Evolutionary conservation across 148 eudicot genomes (phyloP).

Genomic region (Cornus florida): DNA sequence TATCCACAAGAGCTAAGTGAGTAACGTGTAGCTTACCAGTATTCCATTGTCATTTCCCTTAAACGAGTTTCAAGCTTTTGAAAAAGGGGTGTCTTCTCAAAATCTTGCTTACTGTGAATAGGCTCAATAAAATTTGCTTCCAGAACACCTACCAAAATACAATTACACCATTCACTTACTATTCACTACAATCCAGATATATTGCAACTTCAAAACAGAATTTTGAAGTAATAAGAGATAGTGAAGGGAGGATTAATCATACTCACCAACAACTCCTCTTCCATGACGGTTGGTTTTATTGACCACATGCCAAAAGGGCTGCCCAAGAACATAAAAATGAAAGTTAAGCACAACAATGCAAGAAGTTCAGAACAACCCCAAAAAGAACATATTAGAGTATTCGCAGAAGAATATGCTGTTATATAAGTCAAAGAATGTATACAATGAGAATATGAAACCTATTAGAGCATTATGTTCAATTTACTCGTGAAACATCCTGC

Average conservation of each 20-base stretch:
- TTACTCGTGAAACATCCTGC: background rate
- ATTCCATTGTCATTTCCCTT: slow-evolving; percentile 61
- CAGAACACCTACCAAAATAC: slow-evolving; percentile 40
- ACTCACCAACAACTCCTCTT: slow-evolving; percentile 68
- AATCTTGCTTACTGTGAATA: slow-evolving; percentile 64
- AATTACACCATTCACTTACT: background rate
- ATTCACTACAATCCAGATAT: background rate
- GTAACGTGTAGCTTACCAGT: slow-evolving; percentile 42
- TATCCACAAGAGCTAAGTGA: background rate
- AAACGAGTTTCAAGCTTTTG: slow-evolving; percentile 63
- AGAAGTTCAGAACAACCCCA: background rate
- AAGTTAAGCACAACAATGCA: background rate
- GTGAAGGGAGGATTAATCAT: background rate
- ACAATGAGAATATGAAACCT: background rate
- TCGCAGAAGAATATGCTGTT: background rate
- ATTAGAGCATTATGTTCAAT: background rate
- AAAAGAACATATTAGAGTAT: background rate
- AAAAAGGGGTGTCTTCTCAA: slow-evolving; percentile 62
- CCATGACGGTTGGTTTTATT: slow-evolving; percentile 28
- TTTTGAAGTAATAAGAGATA: background rate
- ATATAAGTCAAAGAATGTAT: too few relatives aligned
- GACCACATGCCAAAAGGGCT: slow-evolving; percentile 63
- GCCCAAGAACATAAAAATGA: slow-evolving; percentile 22
- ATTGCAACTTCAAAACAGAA: background rate
- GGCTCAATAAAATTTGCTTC: slow-evolving; percentile 66